Evolutionary conservation across 179 eudicot species (phyloP).

Genomic region (Monotropa hypopitys): DNA sequence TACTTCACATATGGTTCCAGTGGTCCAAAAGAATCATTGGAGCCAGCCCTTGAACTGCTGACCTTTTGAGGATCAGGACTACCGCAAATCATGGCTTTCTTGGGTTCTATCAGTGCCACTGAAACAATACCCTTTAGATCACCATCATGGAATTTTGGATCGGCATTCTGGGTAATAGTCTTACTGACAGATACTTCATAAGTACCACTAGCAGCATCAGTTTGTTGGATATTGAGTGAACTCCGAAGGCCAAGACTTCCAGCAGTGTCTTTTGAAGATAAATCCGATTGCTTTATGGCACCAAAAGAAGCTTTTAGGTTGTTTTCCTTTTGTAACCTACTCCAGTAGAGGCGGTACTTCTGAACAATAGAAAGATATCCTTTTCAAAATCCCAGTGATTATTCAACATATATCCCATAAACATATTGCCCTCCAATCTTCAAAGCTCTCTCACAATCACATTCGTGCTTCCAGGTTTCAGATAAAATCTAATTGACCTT

Average conservation of each 20-base stretch:
- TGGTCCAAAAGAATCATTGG: slow-evolving; percentile 20
- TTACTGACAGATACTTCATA: slow-evolving; percentile 20
- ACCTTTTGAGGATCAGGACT: slow-evolving; percentile 26
- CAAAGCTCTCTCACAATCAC: neutral
- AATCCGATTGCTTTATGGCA: slow-evolving; percentile 33
- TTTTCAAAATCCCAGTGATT: neutral
- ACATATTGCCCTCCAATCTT: neutral
- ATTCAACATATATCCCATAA: neutral
- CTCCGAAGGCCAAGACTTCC: slow-evolving; percentile 31
- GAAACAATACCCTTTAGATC: slow-evolving; percentile 22
- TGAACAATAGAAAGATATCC: slow-evolving; percentile 27
- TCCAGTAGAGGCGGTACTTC: slow-evolving; percentile 92
- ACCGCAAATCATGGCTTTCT: slow-evolving; percentile 19
- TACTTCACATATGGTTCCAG: slow-evolving; percentile 21
- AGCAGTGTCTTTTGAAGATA: slow-evolving; percentile 29
- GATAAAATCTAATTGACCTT: neutral
- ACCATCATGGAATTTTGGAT: slow-evolving; percentile 24
- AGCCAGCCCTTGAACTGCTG: slow-evolving; percentile 25
- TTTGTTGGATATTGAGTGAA: slow-evolving; percentile 23
- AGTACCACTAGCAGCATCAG: slow-evolving; percentile 23
- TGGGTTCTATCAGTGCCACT: slow-evolving; percentile 31
- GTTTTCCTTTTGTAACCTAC: slow-evolving; percentile 55
- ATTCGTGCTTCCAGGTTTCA: neutral
- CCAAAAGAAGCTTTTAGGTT: slow-evolving; percentile 37
- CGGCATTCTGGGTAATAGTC: slow-evolving; percentile 19